Percentiles rank a stretch among this genome's conserved stretches.
phyloP scores from a whole-genome alignment of 257 asterid genomes.

The Phtheirospermum japonicum region DNA sequence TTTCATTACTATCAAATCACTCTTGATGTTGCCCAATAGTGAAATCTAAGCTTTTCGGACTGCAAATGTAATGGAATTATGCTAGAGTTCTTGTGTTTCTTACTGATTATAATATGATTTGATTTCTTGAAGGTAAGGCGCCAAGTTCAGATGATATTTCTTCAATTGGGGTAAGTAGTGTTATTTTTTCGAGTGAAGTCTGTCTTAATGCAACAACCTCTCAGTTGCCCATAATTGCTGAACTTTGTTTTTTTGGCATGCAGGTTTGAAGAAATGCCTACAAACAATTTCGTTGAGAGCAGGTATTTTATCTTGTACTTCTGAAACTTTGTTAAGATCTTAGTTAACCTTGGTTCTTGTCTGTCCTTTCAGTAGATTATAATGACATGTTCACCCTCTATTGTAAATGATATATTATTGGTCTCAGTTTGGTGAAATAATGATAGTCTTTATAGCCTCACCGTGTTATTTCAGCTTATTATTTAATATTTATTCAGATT shows the following conservation, averaged over 20 bases:
- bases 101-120: slow-evolving; percentile 8
- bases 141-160: slow-evolving; percentile 88
- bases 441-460: neutral
- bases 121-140: slow-evolving; percentile 64
- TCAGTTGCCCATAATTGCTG: neutral
- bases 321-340: slow-evolving; percentile 7
- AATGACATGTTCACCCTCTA: slow-evolving; percentile 2
- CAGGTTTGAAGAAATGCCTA: slow-evolving; percentile 99
- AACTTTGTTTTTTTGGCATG: neutral
- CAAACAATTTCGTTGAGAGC: slow-evolving; percentile 94
- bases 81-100: slow-evolving; percentile 4
- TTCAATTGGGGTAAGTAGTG: slow-evolving; percentile 73
- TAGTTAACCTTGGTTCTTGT: slow-evolving; percentile 12
- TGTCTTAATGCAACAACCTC: neutral
- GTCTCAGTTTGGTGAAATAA: slow-evolving; percentile 11
- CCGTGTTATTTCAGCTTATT: slow-evolving; percentile 3
- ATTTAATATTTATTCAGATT: neutral
- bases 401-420: slow-evolving; percentile 3
- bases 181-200: neutral
- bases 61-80: slow-evolving; percentile 11
- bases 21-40: slow-evolving; percentile 9
- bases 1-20: neutral
- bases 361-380: slow-evolving; percentile 7
- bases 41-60: neutral
- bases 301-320: slow-evolving; percentile 43